These are phyloP conservation scores for Dactylellina drechsleri DNA, from an alignment of 2,329 filamentous ascomycete species.

Conservation along the genomic window DNA sequence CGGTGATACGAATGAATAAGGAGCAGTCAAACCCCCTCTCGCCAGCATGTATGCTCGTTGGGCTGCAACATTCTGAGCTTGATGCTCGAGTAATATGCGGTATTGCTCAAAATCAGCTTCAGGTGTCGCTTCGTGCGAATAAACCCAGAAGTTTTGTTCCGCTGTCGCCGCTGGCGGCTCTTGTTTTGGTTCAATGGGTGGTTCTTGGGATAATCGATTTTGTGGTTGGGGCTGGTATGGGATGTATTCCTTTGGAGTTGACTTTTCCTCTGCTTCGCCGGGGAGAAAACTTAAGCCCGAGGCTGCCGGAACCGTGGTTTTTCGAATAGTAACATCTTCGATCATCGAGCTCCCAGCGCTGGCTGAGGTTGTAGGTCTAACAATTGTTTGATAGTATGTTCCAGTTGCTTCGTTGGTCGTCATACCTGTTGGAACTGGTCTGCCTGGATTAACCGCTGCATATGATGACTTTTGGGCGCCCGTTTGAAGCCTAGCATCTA, in stretches of 20 bases:
- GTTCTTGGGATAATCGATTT: slow-evolving; percentile 19
- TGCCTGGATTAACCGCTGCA: slow-evolving; percentile 67
- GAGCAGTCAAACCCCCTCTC: slow-evolving; percentile 1
- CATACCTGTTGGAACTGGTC: slow-evolving; percentile 65
- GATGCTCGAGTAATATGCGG: slow-evolving; percentile 38
- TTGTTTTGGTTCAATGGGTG: slow-evolving; percentile 14
- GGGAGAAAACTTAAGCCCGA: slow-evolving; percentile 10
- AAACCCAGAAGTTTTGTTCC: slow-evolving; percentile 39
- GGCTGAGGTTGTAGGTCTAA: slow-evolving; percentile 61
- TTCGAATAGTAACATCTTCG: slow-evolving; percentile 64
- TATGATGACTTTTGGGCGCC: slow-evolving; percentile 64
- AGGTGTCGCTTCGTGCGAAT: slow-evolving; percentile 26
- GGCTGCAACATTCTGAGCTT: slow-evolving; percentile 40
- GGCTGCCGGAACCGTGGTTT: slow-evolving; percentile 59
- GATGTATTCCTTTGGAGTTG: slow-evolving; percentile 10
- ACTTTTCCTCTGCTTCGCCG: slow-evolving; percentile 8
- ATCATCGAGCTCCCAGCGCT: slow-evolving; percentile 60
- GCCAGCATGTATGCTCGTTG: slow-evolving; percentile 32
- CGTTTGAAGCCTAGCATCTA: slow-evolving; percentile 57
- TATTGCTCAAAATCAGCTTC: slow-evolving; percentile 52
- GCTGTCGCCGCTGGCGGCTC: not conserved
- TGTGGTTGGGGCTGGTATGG: not conserved
- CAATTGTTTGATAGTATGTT: slow-evolving; percentile 67
- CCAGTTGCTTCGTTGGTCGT: slow-evolving; percentile 63
- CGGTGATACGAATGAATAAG: slow-evolving; percentile 40